These are phyloP conservation scores for Gossypium laxum DNA, from an alignment of 441 rosid species.

Conservation along the genomic window DNA sequence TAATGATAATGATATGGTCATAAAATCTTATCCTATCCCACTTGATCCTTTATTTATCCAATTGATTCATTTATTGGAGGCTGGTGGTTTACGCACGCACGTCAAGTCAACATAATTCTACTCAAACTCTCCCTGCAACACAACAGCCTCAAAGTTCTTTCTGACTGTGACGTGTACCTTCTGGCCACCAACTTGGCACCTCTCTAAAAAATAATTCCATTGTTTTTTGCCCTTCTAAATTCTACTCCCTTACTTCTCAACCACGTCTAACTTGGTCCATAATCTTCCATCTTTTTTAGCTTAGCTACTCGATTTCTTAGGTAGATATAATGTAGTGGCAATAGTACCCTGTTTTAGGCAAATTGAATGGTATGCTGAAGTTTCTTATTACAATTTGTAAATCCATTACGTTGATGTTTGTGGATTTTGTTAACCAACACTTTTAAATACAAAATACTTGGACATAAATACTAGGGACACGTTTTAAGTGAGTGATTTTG, in stretches of 20 bases:
- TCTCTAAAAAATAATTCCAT: neutral
- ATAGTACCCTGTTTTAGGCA: neutral
- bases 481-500: neutral
- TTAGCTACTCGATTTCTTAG: neutral
- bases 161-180: neutral
- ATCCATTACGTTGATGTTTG: neutral
- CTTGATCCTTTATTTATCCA: neutral
- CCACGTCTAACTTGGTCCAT: neutral
- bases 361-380: neutral
- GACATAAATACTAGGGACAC: neutral
- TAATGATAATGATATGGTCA: neutral
- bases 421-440: neutral
- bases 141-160: constrained; percentile 18
- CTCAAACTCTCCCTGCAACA: constrained; percentile 13
- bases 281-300: neutral
- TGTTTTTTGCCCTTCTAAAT: neutral
- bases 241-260: neutral
- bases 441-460: neutral
- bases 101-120: constrained; percentile 1
- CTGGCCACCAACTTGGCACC: constrained; percentile 13
- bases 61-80: constrained; percentile 10
- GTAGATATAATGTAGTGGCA: neutral
- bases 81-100: constrained; percentile 1
- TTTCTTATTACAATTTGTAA: neutral
- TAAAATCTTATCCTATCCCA: neutral